These are phyloP conservation scores for Penicillium sp. DNA, from an alignment of 2,329 filamentous ascomycete genomes.

Conservation along the genomic window DNA sequence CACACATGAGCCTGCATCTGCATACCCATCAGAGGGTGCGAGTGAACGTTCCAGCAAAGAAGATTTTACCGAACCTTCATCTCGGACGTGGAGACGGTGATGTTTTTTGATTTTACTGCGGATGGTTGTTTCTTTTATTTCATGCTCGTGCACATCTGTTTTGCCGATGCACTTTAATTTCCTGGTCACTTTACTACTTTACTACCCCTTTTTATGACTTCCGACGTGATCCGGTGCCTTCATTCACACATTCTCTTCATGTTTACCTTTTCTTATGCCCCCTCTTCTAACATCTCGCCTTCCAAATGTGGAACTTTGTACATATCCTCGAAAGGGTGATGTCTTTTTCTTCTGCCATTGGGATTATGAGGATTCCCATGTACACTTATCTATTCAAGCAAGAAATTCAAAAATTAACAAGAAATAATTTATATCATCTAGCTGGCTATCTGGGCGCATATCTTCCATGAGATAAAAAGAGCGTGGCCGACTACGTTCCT, in stretches of 20 bases:
- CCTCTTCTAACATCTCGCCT: background rate
- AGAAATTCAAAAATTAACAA: background rate
- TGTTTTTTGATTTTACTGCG: background rate
- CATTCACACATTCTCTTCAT: background rate
- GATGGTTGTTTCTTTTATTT: background rate
- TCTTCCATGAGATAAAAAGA: too few species aligned
- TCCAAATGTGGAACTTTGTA: slow-evolving; percentile 12
- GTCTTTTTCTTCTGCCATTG: background rate
- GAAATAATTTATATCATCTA: background rate
- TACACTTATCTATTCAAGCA: slow-evolving; percentile 3
- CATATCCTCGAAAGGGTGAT: slow-evolving; percentile 8
- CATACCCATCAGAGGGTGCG: slow-evolving; percentile 25
- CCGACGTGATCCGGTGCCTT: background rate
- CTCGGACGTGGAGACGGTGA: slow-evolving; percentile 28
- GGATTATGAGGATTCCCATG: slow-evolving; percentile 5
- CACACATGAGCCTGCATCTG: slow-evolving; percentile 39
- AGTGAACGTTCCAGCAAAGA: slow-evolving; percentile 33
- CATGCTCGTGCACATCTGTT: background rate
- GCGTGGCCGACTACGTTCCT: too few species aligned
- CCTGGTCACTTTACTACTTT: background rate
- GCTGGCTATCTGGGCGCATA: background rate
- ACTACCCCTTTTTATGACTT: background rate
- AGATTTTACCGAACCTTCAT: slow-evolving; percentile 3
- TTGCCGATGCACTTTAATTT: background rate
- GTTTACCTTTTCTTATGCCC: slow-evolving; percentile 3